Evolutionary conservation across 2,329 filamentous ascomycete genomes (phyloP), one percentile per base, ranked within the genome.

Genomic region (Zalaria obscura): DNA sequence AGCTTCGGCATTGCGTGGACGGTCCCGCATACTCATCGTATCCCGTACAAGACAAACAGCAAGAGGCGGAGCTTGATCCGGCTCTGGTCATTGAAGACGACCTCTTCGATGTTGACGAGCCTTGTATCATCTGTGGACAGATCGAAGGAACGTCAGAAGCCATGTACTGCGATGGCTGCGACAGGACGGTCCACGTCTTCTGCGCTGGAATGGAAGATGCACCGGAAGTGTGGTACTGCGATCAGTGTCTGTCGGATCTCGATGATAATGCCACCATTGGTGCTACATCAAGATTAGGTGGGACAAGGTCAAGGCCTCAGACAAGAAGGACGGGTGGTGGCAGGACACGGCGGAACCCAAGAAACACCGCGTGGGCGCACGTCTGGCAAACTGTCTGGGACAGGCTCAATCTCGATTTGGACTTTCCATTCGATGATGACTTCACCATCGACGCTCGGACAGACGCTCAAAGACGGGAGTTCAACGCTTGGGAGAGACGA

Each of bases 361-460:
- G 51, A 4, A 52, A 36, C 25, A 40, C 68, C 41, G 69, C 68
- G 67, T 72, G 83, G 87, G 65, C 85, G 64, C 57, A 82, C 37
- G 83, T 93, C 36, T 95, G 89, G 89, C 82, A 89, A 55, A 83
- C 84, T 41, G 83, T 93, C 1, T 93, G 85, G 80, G 80, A 88
- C 52, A 73, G 74, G 27, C 64, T 85, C 11, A 77, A 83, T 48
- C 65, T 91, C 39, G 85, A 93, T 51, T 73, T 91, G 26, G 85
- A 91, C 56, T 85, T 88, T 57, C 85, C 89, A 31, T 89, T 89
- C 54, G 85, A 80, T 48, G 74, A 91, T 41, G 82, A 85, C 45
- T 64, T 70, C 68, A 56, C 73, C 59, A 41, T 45, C 11, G 54
- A 55, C 10, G 64, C 82, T 68, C 60, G 75, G 67, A 56, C 76